Conservation (phyloP, 2,329 filamentous ascomycete species). For the Phaeosphaeria sp. region DNA sequence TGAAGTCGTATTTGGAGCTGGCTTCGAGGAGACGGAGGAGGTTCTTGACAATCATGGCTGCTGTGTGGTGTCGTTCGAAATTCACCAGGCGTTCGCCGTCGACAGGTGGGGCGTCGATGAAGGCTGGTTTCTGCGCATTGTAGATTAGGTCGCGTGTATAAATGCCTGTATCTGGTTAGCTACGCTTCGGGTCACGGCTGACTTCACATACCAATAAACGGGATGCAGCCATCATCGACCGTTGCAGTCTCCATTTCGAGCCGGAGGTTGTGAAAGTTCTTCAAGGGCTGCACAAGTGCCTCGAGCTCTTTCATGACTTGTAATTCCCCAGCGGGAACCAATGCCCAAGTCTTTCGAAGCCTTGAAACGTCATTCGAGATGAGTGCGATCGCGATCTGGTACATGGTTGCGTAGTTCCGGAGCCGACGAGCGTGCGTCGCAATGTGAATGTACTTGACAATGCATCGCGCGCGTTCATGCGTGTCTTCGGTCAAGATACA, state of each 20-base stretch:
- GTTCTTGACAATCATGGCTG: constrained; percentile 79
- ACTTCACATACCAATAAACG: constrained; percentile 72
- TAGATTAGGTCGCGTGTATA: constrained; percentile 86
- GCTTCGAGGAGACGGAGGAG: constrained; percentile 79
- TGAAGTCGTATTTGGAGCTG: constrained; percentile 75
- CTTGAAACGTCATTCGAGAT: constrained; percentile 75
- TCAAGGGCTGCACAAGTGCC: constrained; percentile 73
- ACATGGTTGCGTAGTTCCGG: constrained; percentile 84
- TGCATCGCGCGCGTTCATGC: constrained; percentile 75
- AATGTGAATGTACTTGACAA: constrained; percentile 84
- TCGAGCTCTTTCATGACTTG: constrained; percentile 73
- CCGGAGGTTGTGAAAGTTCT: constrained; percentile 78
- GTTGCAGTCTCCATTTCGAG: constrained; percentile 77
- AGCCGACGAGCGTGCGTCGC: constrained; percentile 76
- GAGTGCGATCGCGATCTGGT: constrained; percentile 78
- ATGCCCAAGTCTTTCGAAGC: constrained; percentile 72
- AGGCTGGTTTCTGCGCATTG: constrained; percentile 78
- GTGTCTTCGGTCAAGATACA: constrained; percentile 74
- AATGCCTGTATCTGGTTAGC: constrained; percentile 53
- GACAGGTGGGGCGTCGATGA: constrained; percentile 70
- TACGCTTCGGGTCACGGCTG: not conserved
- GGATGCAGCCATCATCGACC: constrained; percentile 76
- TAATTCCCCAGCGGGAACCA: constrained; percentile 70
- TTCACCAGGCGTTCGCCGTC: constrained; percentile 73
- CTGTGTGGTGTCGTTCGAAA: constrained; percentile 80